phyloP scores from a whole-genome alignment of 164 flowering plant genomes.

The Magnolia sinica region DNA sequence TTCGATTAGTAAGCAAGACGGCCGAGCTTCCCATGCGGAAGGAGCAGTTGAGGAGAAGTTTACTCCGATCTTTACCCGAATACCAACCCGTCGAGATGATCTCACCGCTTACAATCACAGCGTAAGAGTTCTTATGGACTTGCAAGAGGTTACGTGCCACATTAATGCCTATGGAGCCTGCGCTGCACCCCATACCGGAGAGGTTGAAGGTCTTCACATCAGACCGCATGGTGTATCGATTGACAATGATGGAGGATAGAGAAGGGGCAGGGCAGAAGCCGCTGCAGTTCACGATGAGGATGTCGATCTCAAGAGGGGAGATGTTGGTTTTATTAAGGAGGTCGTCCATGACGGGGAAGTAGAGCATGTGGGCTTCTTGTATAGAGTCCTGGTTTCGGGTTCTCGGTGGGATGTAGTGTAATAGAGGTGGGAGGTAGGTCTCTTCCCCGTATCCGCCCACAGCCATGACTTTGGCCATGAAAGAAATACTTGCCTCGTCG shows the following conservation, averaged over 20 bases:
- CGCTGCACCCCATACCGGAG: constrained; percentile 88
- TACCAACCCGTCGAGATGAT: constrained; percentile 73
- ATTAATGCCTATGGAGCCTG: constrained; percentile 48
- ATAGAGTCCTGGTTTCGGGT: constrained; percentile 40
- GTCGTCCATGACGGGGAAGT: constrained; percentile 61
- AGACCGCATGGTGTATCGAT: constrained; percentile 46
- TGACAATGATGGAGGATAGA: constrained; percentile 52
- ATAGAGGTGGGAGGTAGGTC: constrained; percentile 60
- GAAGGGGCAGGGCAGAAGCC: constrained; percentile 71
- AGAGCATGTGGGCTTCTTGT: constrained; percentile 50
- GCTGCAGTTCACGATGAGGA: constrained; percentile 65
- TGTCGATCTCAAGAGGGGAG: constrained; percentile 45
- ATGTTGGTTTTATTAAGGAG: constrained; percentile 50
- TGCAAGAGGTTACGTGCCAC: constrained; percentile 42
- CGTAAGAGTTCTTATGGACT: constrained; percentile 36
- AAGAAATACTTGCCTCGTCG: constrained; percentile 38
- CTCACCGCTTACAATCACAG: constrained; percentile 65
- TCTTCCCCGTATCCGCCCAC: constrained; percentile 56
- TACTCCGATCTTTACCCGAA: constrained; percentile 48
- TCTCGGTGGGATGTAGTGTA: constrained; percentile 62
- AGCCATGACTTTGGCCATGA: constrained; percentile 54
- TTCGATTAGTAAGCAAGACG: constrained; percentile 42
- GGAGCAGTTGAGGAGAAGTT: constrained; percentile 54
- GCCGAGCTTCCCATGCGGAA: constrained; percentile 76
- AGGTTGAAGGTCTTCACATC: constrained; percentile 58